These are phyloP conservation scores for Suillus alpinus DNA, from an alignment of 768 basidiomycete genomes.

Conservation along the genomic window DNA sequence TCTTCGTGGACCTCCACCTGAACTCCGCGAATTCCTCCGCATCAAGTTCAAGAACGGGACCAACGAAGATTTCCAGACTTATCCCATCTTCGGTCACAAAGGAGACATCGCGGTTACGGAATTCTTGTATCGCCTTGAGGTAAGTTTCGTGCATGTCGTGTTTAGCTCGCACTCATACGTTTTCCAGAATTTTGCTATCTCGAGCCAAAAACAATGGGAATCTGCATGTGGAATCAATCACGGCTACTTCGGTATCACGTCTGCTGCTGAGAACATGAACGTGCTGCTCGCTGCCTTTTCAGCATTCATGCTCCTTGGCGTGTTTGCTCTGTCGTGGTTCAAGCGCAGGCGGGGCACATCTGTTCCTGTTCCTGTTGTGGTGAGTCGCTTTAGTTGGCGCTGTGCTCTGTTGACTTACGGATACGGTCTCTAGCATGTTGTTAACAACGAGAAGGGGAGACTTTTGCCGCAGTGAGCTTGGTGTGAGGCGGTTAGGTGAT, in stretches of 20 bases:
- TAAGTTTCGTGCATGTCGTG: slow-evolving; percentile 25
- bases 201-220: slow-evolving; percentile 38
- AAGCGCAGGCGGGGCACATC: slow-evolving; percentile 13
- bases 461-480: slow-evolving; percentile 19
- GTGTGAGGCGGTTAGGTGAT: neutral
- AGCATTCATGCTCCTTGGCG: slow-evolving; percentile 11
- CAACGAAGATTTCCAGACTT: slow-evolving; percentile 50
- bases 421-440: neutral
- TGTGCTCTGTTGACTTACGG: neutral
- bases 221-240: slow-evolving; percentile 33
- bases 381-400: slow-evolving; percentile 2
- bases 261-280: slow-evolving; percentile 1
- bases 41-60: slow-evolving; percentile 85
- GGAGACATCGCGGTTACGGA: slow-evolving; percentile 76
- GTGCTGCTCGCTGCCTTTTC: slow-evolving; percentile 6
- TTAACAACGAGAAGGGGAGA: slow-evolving; percentile 22
- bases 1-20: slow-evolving; percentile 70
- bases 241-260: slow-evolving; percentile 18
- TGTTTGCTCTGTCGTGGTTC: slow-evolving; percentile 15
- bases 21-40: slow-evolving; percentile 75
- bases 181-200: slow-evolving; percentile 35
- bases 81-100: slow-evolving; percentile 70
- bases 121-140: slow-evolving; percentile 80
- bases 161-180: slow-evolving; percentile 1
- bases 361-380: slow-evolving; percentile 10